Conservation (phyloP, 164 flowering plant species). For the Vitis riparia region DNA sequence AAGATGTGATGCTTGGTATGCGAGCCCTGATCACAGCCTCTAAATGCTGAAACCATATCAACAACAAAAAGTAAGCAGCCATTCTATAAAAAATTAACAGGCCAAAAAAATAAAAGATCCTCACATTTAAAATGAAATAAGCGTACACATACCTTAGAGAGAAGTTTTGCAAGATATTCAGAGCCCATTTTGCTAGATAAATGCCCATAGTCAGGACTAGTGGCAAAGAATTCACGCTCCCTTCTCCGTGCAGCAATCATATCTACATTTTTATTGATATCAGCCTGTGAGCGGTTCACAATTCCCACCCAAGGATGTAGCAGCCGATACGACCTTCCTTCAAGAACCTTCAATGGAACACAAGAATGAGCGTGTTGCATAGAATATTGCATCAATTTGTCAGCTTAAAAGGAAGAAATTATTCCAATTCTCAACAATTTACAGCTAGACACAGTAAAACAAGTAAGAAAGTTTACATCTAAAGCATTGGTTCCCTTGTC, state of each 20-base stretch:
- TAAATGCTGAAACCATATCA: conserved; percentile 54
- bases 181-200: conserved; percentile 85
- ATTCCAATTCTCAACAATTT: neutral
- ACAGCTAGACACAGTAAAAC: neutral
- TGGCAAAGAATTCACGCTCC: conserved; percentile 77
- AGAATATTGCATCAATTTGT: no score
- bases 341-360: conserved; percentile 62
- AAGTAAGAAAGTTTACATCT: conserved; percentile 52
- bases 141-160: conserved; percentile 60
- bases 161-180: conserved; percentile 89
- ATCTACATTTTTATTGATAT: conserved; percentile 82
- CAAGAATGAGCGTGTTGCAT: neutral
- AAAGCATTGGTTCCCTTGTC: conserved; percentile 92
- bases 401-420: neutral
- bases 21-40: conserved; percentile 63
- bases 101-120: neutral
- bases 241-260: conserved; percentile 77
- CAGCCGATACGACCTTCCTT: conserved; percentile 80
- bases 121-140: conserved; percentile 2
- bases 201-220: conserved; percentile 84
- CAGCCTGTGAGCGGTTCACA: conserved; percentile 94
- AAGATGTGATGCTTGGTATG: conserved; percentile 60
- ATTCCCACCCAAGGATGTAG: conserved; percentile 95
- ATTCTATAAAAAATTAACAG: neutral
- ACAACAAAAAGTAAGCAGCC: neutral